These are phyloP conservation scores for Salix koriyanagi DNA, from an alignment of 345 rosid genomes.

Conservation along the genomic window DNA sequence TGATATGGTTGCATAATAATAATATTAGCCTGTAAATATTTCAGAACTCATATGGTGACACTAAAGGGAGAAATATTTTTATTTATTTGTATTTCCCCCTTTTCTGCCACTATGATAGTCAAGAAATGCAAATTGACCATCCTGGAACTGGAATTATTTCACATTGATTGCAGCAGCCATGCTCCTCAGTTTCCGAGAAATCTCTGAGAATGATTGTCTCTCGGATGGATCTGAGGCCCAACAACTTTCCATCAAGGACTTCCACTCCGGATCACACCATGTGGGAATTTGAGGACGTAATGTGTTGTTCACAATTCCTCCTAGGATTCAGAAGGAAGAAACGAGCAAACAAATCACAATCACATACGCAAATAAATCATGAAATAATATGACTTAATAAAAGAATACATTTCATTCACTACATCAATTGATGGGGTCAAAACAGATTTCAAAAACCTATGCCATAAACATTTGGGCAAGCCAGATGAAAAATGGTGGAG, in stretches of 20 bases:
- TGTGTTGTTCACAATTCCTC: slow-evolving; percentile 90
- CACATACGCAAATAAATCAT: neutral
- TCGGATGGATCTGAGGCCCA: slow-evolving; percentile 87
- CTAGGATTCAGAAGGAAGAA: slow-evolving; percentile 33
- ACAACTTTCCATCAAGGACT: slow-evolving; percentile 78
- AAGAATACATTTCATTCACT: neutral
- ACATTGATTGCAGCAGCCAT: slow-evolving; percentile 95
- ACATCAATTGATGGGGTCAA: neutral
- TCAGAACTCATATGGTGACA: slow-evolving; percentile 18
- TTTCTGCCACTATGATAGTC: slow-evolving; percentile 14
- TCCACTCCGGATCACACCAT: slow-evolving; percentile 99
- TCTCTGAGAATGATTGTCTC: slow-evolving; percentile 90
- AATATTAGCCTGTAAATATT: slow-evolving; percentile 28
- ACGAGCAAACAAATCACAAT: neutral
- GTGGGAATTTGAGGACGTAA: slow-evolving; percentile 87
- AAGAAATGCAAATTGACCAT: slow-evolving; percentile 11
- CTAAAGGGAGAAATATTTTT: slow-evolving; percentile 11
- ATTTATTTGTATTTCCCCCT: slow-evolving; percentile 8
- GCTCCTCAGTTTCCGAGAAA: slow-evolving; percentile 81
- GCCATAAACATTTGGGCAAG: neutral
- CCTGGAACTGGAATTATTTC: slow-evolving; percentile 39
- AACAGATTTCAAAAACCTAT: neutral
- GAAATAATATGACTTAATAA: neutral
- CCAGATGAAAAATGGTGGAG: neutral
- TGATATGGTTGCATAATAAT: slow-evolving; percentile 18